These are phyloP conservation scores for Solanum lycopersicoides DNA, from an alignment of 257 asterid species.

Conservation along the genomic window DNA sequence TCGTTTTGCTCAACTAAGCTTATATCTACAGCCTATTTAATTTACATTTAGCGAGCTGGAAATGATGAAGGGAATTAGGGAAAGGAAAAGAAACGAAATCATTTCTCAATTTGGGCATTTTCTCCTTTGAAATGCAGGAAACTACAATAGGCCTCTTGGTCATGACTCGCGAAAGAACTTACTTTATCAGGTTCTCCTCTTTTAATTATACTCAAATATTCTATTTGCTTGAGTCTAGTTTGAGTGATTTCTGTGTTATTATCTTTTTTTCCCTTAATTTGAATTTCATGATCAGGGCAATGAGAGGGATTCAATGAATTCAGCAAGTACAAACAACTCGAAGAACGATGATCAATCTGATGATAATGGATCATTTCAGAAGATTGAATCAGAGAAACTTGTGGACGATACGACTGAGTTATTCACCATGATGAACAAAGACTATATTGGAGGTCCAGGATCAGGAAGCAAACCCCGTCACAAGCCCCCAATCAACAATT, in stretches of 20 bases:
- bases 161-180: neutral
- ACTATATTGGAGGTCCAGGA: conserved; percentile 1
- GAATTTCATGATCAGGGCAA: neutral
- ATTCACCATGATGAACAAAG: conserved; percentile 3
- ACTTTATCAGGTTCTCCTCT: conserved; percentile 4
- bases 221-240: neutral
- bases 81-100: neutral
- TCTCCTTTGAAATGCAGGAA: conserved; percentile 10
- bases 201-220: neutral
- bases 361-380: neutral
- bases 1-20: neutral
- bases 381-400: neutral
- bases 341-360: neutral
- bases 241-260: neutral
- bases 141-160: neutral
- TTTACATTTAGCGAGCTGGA: neutral
- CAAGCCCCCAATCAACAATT: conserved; percentile 17
- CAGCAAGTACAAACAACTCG: neutral
- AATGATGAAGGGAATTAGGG: neutral
- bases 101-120: neutral
- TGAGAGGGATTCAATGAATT: neutral
- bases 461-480: neutral
- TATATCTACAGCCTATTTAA: neutral
- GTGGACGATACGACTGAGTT: neutral
- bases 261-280: neutral